phyloP scores from a whole-genome alignment of 352 stramenopile species.

The Globisporangium ultimum region DNA sequence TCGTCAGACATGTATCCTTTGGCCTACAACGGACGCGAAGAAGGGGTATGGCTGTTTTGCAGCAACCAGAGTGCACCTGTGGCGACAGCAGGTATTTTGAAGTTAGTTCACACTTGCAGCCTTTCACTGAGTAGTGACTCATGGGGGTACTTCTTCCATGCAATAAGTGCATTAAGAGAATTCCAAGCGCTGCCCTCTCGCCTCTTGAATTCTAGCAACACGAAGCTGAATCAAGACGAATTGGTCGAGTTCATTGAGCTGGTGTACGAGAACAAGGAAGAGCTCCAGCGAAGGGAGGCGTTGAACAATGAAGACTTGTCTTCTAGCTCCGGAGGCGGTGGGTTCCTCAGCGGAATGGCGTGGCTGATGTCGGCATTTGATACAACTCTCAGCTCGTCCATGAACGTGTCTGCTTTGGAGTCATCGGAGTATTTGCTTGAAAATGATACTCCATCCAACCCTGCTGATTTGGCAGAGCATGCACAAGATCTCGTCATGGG shows the following conservation, averaged over 20 bases:
- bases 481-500: slow-evolving; percentile 46
- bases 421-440: slow-evolving; percentile 9
- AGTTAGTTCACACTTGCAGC: slow-evolving; percentile 60
- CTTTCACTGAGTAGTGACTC: slow-evolving; percentile 41
- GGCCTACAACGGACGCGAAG: slow-evolving; percentile 55
- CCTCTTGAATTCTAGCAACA: slow-evolving; percentile 25
- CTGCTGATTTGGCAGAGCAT: slow-evolving; percentile 38
- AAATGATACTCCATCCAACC: slow-evolving; percentile 23
- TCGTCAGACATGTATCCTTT: slow-evolving; percentile 53
- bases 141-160: slow-evolving; percentile 68
- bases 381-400: slow-evolving; percentile 26
- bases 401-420: slow-evolving; percentile 8
- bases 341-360: slow-evolving; percentile 72
- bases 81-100: slow-evolving; percentile 66
- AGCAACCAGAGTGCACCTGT: slow-evolving; percentile 66
- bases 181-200: slow-evolving; percentile 54
- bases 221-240: slow-evolving; percentile 32
- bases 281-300: slow-evolving; percentile 42
- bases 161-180: slow-evolving; percentile 53
- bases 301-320: slow-evolving; percentile 31
- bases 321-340: slow-evolving; percentile 16
- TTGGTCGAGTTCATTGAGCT: slow-evolving; percentile 51
- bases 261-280: slow-evolving; percentile 57
- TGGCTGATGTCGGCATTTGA: slow-evolving; percentile 75
- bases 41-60: slow-evolving; percentile 59